phyloP scores from a whole-genome alignment of 345 rosid genomes.

The Citrus mangshanensis region DNA sequence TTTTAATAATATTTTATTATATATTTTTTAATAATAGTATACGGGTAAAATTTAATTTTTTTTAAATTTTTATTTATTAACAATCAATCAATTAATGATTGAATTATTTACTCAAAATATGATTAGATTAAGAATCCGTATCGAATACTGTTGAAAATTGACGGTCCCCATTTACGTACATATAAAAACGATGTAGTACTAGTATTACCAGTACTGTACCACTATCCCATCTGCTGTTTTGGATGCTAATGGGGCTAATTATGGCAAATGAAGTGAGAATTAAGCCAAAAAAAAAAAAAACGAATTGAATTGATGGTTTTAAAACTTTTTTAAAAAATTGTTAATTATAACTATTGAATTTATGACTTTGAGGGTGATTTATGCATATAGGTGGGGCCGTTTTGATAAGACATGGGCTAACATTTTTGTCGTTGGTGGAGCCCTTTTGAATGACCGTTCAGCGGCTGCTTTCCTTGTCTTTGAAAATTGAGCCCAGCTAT shows the following conservation, averaged over 20 bases:
- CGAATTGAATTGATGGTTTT: not conserved
- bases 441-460: not conserved
- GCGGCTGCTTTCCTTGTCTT: not conserved
- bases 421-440: not conserved
- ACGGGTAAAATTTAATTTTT: too few species aligned
- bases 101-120: fast-evolving
- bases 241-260: not conserved
- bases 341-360: not conserved
- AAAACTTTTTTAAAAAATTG: not conserved
- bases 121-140: fast-evolving
- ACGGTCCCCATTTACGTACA: fast-evolving
- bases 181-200: too few species aligned
- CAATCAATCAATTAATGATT: fast-evolving
- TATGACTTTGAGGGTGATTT: conserved; percentile 10
- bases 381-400: not conserved
- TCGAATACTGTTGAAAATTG: fast-evolving
- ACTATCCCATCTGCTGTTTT: not conserved
- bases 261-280: not conserved
- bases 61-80: too few species aligned
- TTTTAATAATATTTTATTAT: fast-evolving
- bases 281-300: not conserved
- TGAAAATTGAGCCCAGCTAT: not conserved
- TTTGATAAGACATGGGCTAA: not conserved
- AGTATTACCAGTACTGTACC: too few species aligned
- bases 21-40: fast-evolving